Base-by-base conservation (phyloP, 768 basidiomycete species). In the Mycena sanguinolenta region DNA sequence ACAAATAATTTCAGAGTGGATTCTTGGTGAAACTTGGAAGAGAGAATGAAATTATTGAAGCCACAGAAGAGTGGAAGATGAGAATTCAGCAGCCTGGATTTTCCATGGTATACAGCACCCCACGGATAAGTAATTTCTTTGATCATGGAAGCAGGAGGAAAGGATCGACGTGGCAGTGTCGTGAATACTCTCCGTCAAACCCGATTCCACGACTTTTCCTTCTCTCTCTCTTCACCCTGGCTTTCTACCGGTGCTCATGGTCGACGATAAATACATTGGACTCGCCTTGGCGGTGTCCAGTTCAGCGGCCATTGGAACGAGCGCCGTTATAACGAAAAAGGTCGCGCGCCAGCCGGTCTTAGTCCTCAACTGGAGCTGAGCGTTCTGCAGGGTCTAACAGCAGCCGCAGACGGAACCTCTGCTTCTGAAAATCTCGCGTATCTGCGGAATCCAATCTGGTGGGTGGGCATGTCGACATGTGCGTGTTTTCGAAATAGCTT, bases 291-390 rank as follows among this genome's bases (percentile, higher is more conserved):
- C 98, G 62, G 82, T 99, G 58, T 90, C 91, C 23, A 90, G 95
- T 74, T 93, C 94, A 16, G 77, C 94, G 28, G 91, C 93, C 67
- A 99, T 99, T 74, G 97, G 98, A 58, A 94, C 93, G 44, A 97
- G 96, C 81, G 98, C 96, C 80, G 98, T 99, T 78, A 97, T 99
- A 79, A 99, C 97, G 21, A 99, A 99, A 89, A 99, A 98, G 92
- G 97, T 94, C 59, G 73, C 55, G 36, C 2, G 46, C 63, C 21
- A 61, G 52, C 60, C 54, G 57, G 46, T 44, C 57, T 42, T 55
- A 36, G 50, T 23, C 39, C 38, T 34, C 30, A 4, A 17, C 16
- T 21, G 6, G 23, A 54, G 46, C 69, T 70, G 53, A 65, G 27
- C 55, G 17, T 17, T 60, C 32, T 62, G 27, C 25, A 98, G 97